Conservation (phyloP, 31 red algal species). For the Bonnemaisonia californica region DNA sequence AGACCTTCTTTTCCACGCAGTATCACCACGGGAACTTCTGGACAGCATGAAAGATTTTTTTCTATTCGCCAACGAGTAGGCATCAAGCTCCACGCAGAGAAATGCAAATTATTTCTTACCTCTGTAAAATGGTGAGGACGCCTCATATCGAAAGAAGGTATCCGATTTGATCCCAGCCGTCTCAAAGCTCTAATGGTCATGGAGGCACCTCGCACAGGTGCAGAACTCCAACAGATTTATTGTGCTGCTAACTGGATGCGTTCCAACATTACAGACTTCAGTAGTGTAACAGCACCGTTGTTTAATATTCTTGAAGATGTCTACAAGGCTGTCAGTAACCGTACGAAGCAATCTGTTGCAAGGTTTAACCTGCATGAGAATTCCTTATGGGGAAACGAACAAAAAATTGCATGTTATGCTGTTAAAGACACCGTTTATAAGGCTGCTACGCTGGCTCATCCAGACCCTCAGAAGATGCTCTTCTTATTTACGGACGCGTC, state of each 20-base stretch:
- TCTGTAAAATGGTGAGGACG: conserved; percentile 11
- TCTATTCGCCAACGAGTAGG: background rate
- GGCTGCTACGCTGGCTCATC: background rate
- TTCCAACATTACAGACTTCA: no score
- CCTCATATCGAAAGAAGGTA: background rate
- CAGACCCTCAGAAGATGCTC: background rate
- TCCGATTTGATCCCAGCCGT: background rate
- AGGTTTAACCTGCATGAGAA: background rate
- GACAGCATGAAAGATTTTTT: conserved; percentile 3
- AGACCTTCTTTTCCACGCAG: conserved; percentile 3
- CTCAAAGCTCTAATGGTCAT: conserved; percentile 16
- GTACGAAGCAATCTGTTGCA: background rate
- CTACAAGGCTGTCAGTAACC: background rate
- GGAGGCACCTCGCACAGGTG: background rate
- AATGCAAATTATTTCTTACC: conserved; percentile 19
- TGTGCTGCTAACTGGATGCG: conserved; percentile 36
- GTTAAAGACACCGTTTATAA: background rate
- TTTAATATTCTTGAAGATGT: background rate
- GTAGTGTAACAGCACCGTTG: no score
- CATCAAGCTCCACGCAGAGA: conserved; percentile 26
- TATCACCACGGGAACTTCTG: background rate
- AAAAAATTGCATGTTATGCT: background rate
- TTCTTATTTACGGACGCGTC: background rate
- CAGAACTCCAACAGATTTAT: conserved; percentile 24
- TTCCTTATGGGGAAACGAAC: background rate